Conservation (phyloP, 1,284 basidiomycete species). For the Bjerkandera adusta region DNA sequence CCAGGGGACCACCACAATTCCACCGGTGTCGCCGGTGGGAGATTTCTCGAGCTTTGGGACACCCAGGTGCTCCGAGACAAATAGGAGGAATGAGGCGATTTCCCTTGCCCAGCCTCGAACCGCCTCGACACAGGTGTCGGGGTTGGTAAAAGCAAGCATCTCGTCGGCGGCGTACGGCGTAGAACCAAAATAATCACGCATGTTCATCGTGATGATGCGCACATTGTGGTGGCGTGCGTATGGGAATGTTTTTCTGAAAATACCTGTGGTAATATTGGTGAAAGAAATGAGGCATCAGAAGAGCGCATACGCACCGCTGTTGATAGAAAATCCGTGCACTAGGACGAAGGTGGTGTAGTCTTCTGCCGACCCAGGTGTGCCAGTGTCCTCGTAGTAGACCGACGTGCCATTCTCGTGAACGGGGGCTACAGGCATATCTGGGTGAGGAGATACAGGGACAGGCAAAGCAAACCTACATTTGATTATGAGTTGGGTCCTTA, state of each 20-base stretch:
- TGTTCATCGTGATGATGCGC: slow-evolving; percentile 15
- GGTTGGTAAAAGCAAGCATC: slow-evolving; percentile 1
- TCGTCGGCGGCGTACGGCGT: slow-evolving; percentile 14
- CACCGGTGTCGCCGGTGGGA: slow-evolving; percentile 1
- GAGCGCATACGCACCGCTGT: slow-evolving; percentile 14
- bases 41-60: background rate
- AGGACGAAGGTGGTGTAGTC: slow-evolving; percentile 19
- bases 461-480: background rate
- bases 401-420: slow-evolving; percentile 18
- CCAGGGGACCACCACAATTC: slow-evolving; percentile 10
- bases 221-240: slow-evolving; percentile 11
- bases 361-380: slow-evolving; percentile 4
- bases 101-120: background rate
- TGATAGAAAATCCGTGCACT: slow-evolving; percentile 17
- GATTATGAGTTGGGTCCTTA: background rate
- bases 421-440: slow-evolving; percentile 16
- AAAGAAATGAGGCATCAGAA: background rate
- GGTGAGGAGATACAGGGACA: background rate
- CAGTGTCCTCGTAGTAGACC: slow-evolving; percentile 20
- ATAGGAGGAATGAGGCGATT: background rate
- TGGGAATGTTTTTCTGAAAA: slow-evolving; percentile 6
- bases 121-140: background rate
- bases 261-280: background rate
- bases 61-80: background rate
- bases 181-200: slow-evolving; percentile 15